phyloP scores from a whole-genome alignment of 2,329 filamentous ascomycete species.

The Lasiodiplodia sp. region DNA sequence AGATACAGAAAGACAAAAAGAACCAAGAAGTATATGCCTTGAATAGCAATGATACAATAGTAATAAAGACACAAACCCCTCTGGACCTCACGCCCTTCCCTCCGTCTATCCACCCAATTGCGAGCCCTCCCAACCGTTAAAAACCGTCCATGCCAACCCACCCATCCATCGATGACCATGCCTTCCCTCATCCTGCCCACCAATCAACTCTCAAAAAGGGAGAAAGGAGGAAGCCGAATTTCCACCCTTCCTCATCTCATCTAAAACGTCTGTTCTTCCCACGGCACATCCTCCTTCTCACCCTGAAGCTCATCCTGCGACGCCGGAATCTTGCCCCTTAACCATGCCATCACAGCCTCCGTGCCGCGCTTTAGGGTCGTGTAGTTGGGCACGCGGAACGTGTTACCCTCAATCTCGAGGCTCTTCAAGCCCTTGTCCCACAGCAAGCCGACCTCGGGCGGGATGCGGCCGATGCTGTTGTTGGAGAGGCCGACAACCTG shows the following conservation, averaged over 20 bases:
- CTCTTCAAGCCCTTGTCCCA: slow-evolving; percentile 67
- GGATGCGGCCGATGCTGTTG: slow-evolving; percentile 84
- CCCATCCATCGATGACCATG: no score
- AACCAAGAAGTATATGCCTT: not conserved
- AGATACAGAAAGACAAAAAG: not conserved
- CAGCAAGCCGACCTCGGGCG: slow-evolving; percentile 80
- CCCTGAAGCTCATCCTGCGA: slow-evolving; percentile 31
- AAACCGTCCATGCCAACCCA: not conserved
- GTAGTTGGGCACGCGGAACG: slow-evolving; percentile 86
- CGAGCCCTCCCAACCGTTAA: not conserved
- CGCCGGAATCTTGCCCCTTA: slow-evolving; percentile 73
- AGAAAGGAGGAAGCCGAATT: not conserved
- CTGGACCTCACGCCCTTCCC: not conserved
- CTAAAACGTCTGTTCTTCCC: slow-evolving; percentile 23
- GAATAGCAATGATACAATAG: not conserved
- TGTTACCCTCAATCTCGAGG: slow-evolving; percentile 83
- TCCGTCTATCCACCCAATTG: not conserved
- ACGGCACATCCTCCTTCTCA: slow-evolving; percentile 6
- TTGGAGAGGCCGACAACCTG: slow-evolving; percentile 79
- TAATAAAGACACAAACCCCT: not conserved
- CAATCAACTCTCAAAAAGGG: not conserved
- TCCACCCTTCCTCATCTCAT: not conserved
- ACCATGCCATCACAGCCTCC: slow-evolving; percentile 80
- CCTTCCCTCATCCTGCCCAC: no score
- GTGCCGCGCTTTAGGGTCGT: slow-evolving; percentile 87